phyloP scores from a whole-genome alignment of 768 basidiomycete species.

The Mycena pura region DNA sequence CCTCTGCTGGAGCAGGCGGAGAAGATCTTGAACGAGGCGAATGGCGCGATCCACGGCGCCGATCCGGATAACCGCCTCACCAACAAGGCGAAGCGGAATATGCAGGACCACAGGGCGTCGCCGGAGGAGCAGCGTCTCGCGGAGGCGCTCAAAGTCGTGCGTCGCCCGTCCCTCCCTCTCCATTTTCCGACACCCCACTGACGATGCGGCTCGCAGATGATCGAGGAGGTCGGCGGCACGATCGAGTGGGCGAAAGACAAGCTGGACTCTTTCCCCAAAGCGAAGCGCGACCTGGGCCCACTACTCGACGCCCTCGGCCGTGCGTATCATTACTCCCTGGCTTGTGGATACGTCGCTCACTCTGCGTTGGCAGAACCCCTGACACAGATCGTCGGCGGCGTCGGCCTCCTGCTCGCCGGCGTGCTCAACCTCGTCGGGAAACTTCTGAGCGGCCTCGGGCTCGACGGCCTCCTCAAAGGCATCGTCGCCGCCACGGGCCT shows the following conservation, averaged over 20 bases:
- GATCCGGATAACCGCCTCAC: conserved; percentile 44
- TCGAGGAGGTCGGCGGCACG: conserved; percentile 45
- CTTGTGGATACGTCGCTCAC: neutral
- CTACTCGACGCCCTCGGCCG: conserved; percentile 44
- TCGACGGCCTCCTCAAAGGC: conserved; percentile 41
- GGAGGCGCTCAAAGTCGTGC: conserved; percentile 43
- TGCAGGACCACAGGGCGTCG: conserved; percentile 43
- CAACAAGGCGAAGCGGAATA: conserved; percentile 42
- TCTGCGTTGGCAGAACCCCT: conserved; percentile 35
- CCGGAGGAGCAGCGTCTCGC: conserved; percentile 47
- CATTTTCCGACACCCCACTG: neutral
- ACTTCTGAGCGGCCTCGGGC: conserved; percentile 41
- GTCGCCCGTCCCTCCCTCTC: neutral
- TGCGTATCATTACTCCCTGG: conserved; percentile 29
- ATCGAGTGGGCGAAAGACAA: conserved; percentile 47
- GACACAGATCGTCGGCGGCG: conserved; percentile 46
- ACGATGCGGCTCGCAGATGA: conserved; percentile 32
- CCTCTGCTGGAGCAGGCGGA: conserved; percentile 46
- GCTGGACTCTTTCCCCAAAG: conserved; percentile 44
- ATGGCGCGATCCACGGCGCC: conserved; percentile 42
- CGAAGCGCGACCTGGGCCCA: conserved; percentile 45
- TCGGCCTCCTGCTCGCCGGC: conserved; percentile 42
- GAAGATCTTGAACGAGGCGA: conserved; percentile 46
- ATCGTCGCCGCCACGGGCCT: conserved; percentile 41
- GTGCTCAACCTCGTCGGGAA: conserved; percentile 44